These are phyloP conservation scores for Petrea volubilis DNA, from an alignment of 257 asterid species.

Conservation along the genomic window DNA sequence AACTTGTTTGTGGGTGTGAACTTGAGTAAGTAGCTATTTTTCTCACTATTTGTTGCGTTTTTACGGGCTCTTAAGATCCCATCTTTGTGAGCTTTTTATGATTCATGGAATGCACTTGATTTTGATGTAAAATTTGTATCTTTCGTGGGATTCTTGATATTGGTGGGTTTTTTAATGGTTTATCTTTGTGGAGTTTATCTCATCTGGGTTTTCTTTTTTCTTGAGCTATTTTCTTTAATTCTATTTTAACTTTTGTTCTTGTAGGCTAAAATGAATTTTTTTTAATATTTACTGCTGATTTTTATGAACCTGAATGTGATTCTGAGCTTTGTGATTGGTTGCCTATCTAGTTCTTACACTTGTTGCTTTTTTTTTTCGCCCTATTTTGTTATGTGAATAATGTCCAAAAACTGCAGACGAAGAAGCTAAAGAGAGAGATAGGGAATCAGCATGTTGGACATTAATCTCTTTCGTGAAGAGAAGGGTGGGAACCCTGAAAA, in stretches of 20 bases:
- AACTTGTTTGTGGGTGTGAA: not conserved
- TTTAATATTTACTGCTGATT: not conserved
- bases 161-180: not conserved
- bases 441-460: constrained; percentile 77
- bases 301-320: not conserved
- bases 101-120: not conserved
- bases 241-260: not conserved
- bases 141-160: not conserved
- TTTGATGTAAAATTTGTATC: not conserved
- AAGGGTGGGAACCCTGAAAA: constrained; percentile 84
- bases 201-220: not conserved
- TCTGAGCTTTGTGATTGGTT: not conserved
- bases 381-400: not conserved
- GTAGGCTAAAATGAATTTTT: not conserved
- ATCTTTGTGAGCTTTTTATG: not conserved
- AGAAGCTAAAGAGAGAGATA: constrained; percentile 6
- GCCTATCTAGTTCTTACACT: not conserved
- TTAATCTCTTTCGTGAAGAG: constrained; percentile 81
- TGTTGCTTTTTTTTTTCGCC: not conserved
- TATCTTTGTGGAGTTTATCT: not conserved
- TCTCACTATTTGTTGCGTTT: not conserved
- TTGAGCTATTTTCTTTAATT: not conserved
- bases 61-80: not conserved
- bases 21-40: not conserved
- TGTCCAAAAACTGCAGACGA: constrained; percentile 3